Evolutionary conservation across 805 yeast species (phyloP), one percentile per base, ranked within the genome.

Genomic region (Saturnispora ahearnii): DNA sequence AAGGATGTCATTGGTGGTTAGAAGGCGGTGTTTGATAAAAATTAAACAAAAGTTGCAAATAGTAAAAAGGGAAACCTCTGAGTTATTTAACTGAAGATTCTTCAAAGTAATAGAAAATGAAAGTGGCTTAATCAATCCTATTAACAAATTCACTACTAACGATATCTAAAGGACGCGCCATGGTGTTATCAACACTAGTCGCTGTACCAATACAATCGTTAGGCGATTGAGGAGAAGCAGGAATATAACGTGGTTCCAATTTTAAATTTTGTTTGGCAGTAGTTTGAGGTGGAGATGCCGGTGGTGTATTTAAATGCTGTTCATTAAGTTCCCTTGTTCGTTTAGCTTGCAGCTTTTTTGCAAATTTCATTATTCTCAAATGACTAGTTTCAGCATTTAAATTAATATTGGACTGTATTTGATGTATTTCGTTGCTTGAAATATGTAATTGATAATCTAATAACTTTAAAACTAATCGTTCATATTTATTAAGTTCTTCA

Each of bases 401-500:
- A 9, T 24, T 12, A n/a, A 47, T 32, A 15, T 26, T 31, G 3
- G 33, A 24, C 29, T 41, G 32, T 7, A 36, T 22, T 24, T 34
- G 18, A 10, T 10, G 5, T 4, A 47, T 12, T 22, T 47, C 45
- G 33, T 24, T 15, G 24, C 34, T 15, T 13, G 24, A 32, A 30
- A 47, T 33, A 10, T 30, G 77, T 30, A 83, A 61, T 40, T 76
- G 69, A 69, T 82, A 85, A 58, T 80, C 73, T 48, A 87, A 69
- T 6, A 73, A 63, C 36, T 65, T 60, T 54, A 87, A 72, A 21
- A 84, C 69, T 6, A 69, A 62, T 29, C 73, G 58, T 65, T 87
- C 95, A 40, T 58, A 61, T 5, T 53, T 51, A 52, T 69, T 72
- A 47, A 87, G 67, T 51, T 77, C 81, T 29, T 62, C 55, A 4